Conservation (phyloP, 768 basidiomycete species). For the Kwoniella dendrophila region DNA sequence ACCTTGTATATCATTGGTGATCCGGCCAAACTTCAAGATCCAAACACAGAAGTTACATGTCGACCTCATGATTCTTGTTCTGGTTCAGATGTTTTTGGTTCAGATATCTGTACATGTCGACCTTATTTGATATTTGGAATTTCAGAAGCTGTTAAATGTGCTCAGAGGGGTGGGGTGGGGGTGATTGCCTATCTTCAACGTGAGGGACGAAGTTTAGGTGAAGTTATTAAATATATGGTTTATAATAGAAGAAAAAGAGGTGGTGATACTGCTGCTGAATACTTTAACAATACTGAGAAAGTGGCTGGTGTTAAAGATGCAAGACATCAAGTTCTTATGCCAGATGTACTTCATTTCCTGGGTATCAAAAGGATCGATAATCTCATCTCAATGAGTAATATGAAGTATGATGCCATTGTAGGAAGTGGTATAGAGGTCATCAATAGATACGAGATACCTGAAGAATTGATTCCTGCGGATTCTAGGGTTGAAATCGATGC, state of each 20-base stretch:
- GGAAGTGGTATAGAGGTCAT: constrained; percentile 78
- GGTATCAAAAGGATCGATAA: constrained; percentile 86
- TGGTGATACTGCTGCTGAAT: constrained; percentile 87
- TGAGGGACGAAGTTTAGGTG: constrained; percentile 72
- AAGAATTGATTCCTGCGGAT: constrained; percentile 76
- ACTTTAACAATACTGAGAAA: constrained; percentile 90
- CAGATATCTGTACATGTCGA: constrained; percentile 60
- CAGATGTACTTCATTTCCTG: constrained; percentile 92
- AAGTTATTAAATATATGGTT: constrained; percentile 90
- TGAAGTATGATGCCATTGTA: constrained; percentile 95
- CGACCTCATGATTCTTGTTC: constrained; percentile 86
- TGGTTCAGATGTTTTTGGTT: constrained; percentile 94
- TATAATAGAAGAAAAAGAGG: constrained; percentile 96
- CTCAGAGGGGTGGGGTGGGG: constrained; percentile 83
- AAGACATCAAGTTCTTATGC: constrained; percentile 66
- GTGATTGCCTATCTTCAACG: constrained; percentile 85
- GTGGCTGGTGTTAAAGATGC: constrained; percentile 76
- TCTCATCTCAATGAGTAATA: constrained; percentile 65
- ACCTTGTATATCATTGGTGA: constrained; percentile 96
- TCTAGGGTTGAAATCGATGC: constrained; percentile 93
- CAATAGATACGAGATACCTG: constrained; percentile 82
- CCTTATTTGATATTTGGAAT: constrained; percentile 91
- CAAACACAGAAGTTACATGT: constrained; percentile 50
- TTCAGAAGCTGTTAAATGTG: constrained; percentile 84
- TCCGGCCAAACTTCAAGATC: constrained; percentile 64